Evolutionary conservation across 768 basidiomycete species (phyloP), one percentile per base, ranked within the genome.

Genomic region (Rhizopogon sp.): DNA sequence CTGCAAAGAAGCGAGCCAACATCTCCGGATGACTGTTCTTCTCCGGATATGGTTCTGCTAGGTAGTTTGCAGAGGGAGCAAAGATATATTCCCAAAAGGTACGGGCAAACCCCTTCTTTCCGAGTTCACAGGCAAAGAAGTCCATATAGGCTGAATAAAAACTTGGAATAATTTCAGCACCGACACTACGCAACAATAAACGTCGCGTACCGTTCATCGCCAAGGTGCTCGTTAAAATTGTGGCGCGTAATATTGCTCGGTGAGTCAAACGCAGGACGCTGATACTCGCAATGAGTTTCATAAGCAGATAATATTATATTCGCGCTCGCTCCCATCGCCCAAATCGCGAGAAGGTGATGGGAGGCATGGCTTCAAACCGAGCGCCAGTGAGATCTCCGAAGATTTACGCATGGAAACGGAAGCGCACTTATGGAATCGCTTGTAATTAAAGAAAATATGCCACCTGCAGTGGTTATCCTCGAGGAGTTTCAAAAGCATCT

Each of bases 21-120:
- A 88, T 83, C 56, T 75, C 64, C 7, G 79, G 79, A 20, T 76
- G 70, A 17, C 5, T 14, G 14, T 64, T 57, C n/a, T 83, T 84
- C 17, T 67, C 74, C 39, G 72, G 62, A 4, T 53, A 50, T 13
- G 31, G 50, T 31, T 53, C 51, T 53, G 29, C 35, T n/a, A 37
- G 25, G 49, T 39, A 70, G 60, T 86, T 87, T 22, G 71, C 77
- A 35, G 72, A 66, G 3, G 58, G 35, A 2, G 81, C 76, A 57
- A 88, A 83, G 7, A 90, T 60, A 56, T 78, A 81, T 40, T 81
- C 75, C 56, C 87, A 83, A 3, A 89, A 60, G 1, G 76, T 72
- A 3, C 62, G 65, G 13, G 64, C 58, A 39, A 76, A 63, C 5
- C 78, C 79, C 39, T 82, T 76, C 11, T 71, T 63, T 40, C 74